These are phyloP conservation scores for Amauroascus niger DNA, from an alignment of 2,329 filamentous ascomycete species.

Conservation along the genomic window DNA sequence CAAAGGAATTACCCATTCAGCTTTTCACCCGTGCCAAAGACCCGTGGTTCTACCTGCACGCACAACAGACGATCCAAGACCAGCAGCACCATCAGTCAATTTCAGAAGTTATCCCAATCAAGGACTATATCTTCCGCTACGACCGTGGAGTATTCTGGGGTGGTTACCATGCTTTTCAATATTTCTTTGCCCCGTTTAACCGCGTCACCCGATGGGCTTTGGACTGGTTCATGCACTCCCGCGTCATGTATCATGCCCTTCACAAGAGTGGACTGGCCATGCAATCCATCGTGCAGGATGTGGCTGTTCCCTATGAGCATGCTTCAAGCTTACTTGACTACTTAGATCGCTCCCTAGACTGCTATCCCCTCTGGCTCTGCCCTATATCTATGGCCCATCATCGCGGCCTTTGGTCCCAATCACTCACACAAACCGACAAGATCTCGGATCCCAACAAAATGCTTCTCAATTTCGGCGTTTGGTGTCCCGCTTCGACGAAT, in stretches of 20 bases:
- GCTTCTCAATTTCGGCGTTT: slow-evolving; percentile 53
- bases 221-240: slow-evolving; percentile 50
- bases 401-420: neutral
- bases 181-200: slow-evolving; percentile 51
- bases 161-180: slow-evolving; percentile 38
- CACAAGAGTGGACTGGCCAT: slow-evolving; percentile 46
- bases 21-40: slow-evolving; percentile 52
- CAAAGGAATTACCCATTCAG: slow-evolving; percentile 24
- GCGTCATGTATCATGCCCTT: slow-evolving; percentile 51
- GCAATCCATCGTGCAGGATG: slow-evolving; percentile 51
- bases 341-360: slow-evolving; percentile 36
- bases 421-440: neutral
- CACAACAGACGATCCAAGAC: slow-evolving; percentile 30
- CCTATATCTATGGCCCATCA: slow-evolving; percentile 31
- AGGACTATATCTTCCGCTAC: slow-evolving; percentile 49
- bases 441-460: neutral
- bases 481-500: slow-evolving; percentile 59
- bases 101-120: slow-evolving; percentile 38
- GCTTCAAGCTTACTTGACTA: slow-evolving; percentile 44
- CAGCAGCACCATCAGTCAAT: slow-evolving; percentile 11
- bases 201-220: slow-evolving; percentile 46
- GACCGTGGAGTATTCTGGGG: slow-evolving; percentile 53
- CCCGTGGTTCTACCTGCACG: slow-evolving; percentile 67
- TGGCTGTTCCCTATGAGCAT: slow-evolving; percentile 45
- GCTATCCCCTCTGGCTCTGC: slow-evolving; percentile 53